Base-by-base conservation (phyloP, 495 filamentous ascomycete species). In the Penicillium mononematosum region DNA sequence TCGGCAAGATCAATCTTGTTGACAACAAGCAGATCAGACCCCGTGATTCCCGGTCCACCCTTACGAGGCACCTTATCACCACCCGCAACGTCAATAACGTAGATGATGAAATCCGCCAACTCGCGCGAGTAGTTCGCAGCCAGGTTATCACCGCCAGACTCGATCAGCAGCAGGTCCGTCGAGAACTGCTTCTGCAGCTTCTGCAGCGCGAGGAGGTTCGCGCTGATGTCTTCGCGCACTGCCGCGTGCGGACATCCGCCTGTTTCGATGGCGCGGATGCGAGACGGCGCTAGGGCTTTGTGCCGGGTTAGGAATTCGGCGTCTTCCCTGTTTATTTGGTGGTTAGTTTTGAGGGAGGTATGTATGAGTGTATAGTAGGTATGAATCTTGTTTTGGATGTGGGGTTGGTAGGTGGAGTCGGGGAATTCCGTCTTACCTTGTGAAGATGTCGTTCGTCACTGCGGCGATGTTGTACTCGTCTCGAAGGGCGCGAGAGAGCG, bases 391-490 rank as follows among this genome's bases (percentile, higher is more conserved):
- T 50, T 17, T 11, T 29, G 32, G 12, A 7, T 58, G 42, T 45
- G 34, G 36, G 14, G 12, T 14, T 46, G 42, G 29, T 17, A n/a
- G 14, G 16, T 31, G 27, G 56, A 17, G 16, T 47, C 9, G 27
- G 43, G 34, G 10, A 25, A 16, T 27, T 27, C 22, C 25, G 8
- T 32, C 54, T 5, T 67, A 82, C 78, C 82, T 78, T 25, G 94
- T 98, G 82, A 98, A 98, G 81, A 98, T 98, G 78, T 98, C 94
- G 78, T 98, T 98, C 29, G 94, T 98, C 3, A 98, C 92, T 39
- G 92, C 94, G 4, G 94, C 94, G 62, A 98, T 87, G 65, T 86
- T 91, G 78, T 90, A 90, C 25, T 81, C 68, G 46, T 84, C 75
- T 32, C 94, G 86, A 3, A 98, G 83, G 29, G 86, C 85, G 31